Evolutionary conservation across 805 yeast genomes (phyloP), one percentile per base, ranked within the genome.

Genomic region (Candida tibetensis): DNA sequence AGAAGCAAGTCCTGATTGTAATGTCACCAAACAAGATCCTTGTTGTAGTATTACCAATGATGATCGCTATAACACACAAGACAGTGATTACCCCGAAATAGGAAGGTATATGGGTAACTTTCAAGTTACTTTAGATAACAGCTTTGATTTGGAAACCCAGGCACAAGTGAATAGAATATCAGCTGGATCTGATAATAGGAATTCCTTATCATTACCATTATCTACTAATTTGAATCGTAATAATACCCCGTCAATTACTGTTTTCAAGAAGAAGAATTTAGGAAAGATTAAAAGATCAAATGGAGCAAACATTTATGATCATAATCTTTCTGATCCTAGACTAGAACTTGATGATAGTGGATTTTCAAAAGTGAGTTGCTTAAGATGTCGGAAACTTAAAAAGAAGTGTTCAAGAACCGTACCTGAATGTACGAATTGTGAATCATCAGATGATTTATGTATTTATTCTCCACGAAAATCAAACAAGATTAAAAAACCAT

Each of bases 371-470:
- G 45, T 49, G 17, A 58, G 62, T 41, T 61, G 66, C 34, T 37
- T 52, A 15, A 48, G 66, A n/a, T 61, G 66, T 39, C 57, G 64
- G 9, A 52, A 55, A 32, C 55, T 48, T 37, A 60, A 60, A 36
- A 56, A 57, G 40, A 60, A 53, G 36, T 61, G 66, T 42, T 51
- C 63, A 5, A 45, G 66, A 16, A 48, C 44, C 13, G 43, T 59
- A 4, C 66, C 66, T 3, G 66, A 61, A 36, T 61, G 66, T 37
- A 34, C 48, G 17, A 57, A 56, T 38, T 61, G 66, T 34, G 40
- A 41, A 12, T 47, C 52, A 7, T 58, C 65, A 8, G 65, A 60
- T 15, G 62, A 59, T 28, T 36, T 59, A 18, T 61, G 66, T 36
- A 41, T 46, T 10, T 61, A 61, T 36, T 30, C 44, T 15, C 55